phyloP scores from a whole-genome alignment of 2,329 filamentous ascomycete genomes.

The Claviceps maximensis region DNA sequence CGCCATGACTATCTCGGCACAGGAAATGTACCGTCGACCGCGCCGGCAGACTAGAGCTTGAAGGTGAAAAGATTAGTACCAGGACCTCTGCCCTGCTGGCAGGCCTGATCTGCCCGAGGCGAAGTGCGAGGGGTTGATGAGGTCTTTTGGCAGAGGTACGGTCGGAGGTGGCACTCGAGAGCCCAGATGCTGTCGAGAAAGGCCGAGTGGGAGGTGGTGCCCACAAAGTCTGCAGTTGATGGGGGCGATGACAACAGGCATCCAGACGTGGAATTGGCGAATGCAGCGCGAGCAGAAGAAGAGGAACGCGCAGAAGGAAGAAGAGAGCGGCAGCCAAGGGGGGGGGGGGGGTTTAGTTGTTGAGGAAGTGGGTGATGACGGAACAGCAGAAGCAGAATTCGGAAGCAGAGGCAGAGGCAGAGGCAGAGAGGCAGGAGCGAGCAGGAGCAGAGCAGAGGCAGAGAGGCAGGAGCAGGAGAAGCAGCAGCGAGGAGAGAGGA shows the following conservation, averaged over 20 bases:
- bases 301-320: neutral
- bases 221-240: conserved; percentile 3
- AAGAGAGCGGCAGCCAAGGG: neutral
- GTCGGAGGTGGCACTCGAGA: neutral
- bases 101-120: neutral
- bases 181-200: neutral
- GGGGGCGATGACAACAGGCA: neutral
- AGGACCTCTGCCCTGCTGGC: neutral
- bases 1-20: conserved; percentile 30
- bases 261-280: conserved; percentile 1
- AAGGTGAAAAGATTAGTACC: neutral
- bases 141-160: neutral
- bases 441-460: neutral
- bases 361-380: conserved; percentile 2
- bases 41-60: neutral
- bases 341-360: neutral
- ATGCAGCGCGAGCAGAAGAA: neutral
- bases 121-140: neutral
- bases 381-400: conserved; percentile 3
- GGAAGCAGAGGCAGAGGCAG: neutral
- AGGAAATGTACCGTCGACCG: conserved; percentile 9
- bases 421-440: neutral
- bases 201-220: neutral
- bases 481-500: neutral
- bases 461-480: neutral